Evolutionary conservation across 1,284 basidiomycete species (phyloP), one percentile per base, ranked within the genome.

Genomic region (Agroathelia rolfsii): DNA sequence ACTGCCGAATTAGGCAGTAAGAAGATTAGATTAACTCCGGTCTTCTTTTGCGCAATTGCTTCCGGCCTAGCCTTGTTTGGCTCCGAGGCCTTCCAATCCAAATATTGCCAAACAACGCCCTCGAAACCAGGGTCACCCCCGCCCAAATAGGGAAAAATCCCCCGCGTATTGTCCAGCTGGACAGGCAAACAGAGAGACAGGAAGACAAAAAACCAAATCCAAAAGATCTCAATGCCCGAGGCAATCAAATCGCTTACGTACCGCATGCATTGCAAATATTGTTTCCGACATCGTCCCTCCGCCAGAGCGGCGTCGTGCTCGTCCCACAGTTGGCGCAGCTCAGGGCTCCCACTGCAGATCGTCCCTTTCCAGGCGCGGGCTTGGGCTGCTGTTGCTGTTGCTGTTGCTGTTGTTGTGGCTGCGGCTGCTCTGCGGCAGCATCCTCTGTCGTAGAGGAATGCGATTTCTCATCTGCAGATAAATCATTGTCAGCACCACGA

Each of bases 231-330:
- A 38, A 34, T 41, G 29, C 11, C 30, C 31, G 34, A 40, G 25
- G 9, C 35, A 28, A 23, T 43, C 30, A 37, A 25, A 37, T 31
- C 16, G 15, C 32, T 38, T 24, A 80, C 87, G 61, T 60, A 90
- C 88, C 88, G 61, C 88, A 93, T 35, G 88, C 89, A 58, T 93
- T 93, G 55, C 84, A 88, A 38, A 85, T 86, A 55, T 86, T 89
- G 61, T 92, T 85, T 32, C 90, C 90, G 40, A 89, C 84, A 52
- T 93, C 90, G 50, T 95, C 92, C 47, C 90, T 66, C 49, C 90
- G 66, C 90, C 90, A 96, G 4, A 96, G 63, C 9, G 90, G 90
- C 1, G 90, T 96, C 26, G 92, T 94, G 54, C 84, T 89, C 25
- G 90, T 94, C 12, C 85, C 84, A 56, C 90, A 95, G 55, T 92